Evolutionary conservation across 148 eudicot species (phyloP).

Genomic region (Rhododendron ferrugineum): DNA sequence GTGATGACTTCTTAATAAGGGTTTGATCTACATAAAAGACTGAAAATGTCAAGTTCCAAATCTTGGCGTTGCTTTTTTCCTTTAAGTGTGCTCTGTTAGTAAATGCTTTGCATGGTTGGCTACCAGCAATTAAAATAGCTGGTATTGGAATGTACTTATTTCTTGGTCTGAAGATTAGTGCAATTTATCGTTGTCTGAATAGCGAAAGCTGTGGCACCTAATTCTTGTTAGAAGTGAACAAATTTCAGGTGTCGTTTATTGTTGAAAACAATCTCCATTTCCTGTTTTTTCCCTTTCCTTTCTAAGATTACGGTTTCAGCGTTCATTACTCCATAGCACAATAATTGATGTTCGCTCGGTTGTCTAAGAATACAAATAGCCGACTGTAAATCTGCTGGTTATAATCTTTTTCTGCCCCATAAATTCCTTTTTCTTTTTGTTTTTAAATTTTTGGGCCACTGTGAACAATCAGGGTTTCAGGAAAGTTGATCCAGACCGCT

Average conservation of each 20-base stretch:
- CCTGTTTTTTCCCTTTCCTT: not conserved
- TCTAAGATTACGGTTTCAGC: not conserved
- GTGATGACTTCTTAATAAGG: not conserved
- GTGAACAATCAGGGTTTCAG: slow-evolving; percentile 53
- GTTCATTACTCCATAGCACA: not conserved
- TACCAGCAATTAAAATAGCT: not conserved
- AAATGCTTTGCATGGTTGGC: not conserved
- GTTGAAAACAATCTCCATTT: not conserved
- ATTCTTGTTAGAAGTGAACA: not conserved
- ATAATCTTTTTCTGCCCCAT: not conserved
- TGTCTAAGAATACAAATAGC: not conserved
- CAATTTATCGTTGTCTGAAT: not conserved
- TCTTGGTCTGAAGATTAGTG: not conserved
- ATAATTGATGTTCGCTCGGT: not conserved
- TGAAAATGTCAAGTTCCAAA: not conserved
- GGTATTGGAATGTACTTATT: not conserved
- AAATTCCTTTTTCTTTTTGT: not conserved
- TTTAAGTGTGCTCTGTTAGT: not conserved
- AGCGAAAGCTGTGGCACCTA: not conserved
- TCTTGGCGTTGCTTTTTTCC: not conserved
- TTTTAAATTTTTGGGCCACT: not conserved
- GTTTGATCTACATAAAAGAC: not conserved
- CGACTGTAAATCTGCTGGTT: slow-evolving; percentile 7
- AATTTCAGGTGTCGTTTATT: not conserved
- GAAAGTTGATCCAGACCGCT: slow-evolving; percentile 86